phyloP scores from a whole-genome alignment of 1,284 basidiomycete species.

The Papiliotrema terrestris region DNA sequence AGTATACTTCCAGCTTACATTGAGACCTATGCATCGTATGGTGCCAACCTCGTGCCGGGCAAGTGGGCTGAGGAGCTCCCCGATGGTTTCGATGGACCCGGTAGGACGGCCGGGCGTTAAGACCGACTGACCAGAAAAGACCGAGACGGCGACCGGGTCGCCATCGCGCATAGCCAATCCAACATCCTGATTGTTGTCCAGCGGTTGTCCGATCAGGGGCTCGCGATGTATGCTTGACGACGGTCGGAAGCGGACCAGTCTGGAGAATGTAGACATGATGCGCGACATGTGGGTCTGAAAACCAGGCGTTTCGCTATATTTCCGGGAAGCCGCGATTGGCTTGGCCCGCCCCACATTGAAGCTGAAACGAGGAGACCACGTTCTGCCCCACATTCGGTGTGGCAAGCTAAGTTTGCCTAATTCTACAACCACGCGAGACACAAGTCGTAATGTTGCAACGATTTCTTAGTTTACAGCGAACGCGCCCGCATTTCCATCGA shows the following conservation, averaged over 20 bases:
- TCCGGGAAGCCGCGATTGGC: too few species aligned
- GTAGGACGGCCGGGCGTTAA: constrained; percentile 39
- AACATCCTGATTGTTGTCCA: constrained; percentile 41
- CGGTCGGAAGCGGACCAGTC: constrained; percentile 22
- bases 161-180: constrained; percentile 37
- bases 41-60: constrained; percentile 10
- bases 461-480: too few species aligned
- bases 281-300: not conserved
- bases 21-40: not conserved
- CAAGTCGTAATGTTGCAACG: too few species aligned
- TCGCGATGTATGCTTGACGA: not conserved
- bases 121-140: constrained; percentile 36
- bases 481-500: too few species aligned
- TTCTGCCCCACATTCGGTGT: too few species aligned
- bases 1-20: constrained; percentile 19
- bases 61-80: constrained; percentile 38
- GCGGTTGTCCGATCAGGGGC: constrained; percentile 13
- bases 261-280: not conserved
- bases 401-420: too few species aligned
- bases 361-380: too few species aligned
- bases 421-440: too few species aligned
- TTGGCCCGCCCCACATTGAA: too few species aligned
- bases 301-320: too few species aligned
- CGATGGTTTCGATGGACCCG: constrained; percentile 29
- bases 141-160: constrained; percentile 10